Evolutionary conservation across 129 eudicot genomes (phyloP).

Genomic region (Chrysanthemum lavandulifolium): DNA sequence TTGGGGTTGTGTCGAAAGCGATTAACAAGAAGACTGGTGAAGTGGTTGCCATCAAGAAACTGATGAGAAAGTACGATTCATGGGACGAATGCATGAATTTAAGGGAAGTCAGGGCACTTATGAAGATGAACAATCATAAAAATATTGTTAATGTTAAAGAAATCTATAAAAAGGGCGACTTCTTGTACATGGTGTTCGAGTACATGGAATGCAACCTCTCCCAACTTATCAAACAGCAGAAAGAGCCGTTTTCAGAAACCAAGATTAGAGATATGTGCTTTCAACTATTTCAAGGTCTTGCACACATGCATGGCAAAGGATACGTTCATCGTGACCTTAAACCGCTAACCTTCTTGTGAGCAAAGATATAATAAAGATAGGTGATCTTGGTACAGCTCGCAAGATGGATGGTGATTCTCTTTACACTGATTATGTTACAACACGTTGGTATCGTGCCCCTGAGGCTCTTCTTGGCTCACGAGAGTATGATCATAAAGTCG

Average conservation of each 20-base stretch:
- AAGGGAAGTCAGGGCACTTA: neutral
- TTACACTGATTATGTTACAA: constrained; percentile 2
- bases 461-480: neutral
- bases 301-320: neutral
- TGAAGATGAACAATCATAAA: neutral
- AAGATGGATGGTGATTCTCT: neutral
- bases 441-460: constrained; percentile 13
- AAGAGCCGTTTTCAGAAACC: neutral
- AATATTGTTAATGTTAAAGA: neutral
- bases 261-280: constrained; percentile 8
- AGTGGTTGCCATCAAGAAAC: constrained; percentile 1
- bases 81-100: neutral
- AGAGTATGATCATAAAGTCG: neutral
- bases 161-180: neutral
- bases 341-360: constrained; percentile 3
- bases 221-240: neutral
- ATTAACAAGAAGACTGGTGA: neutral
- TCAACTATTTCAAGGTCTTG: constrained; percentile 19
- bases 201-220: neutral
- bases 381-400: constrained; percentile 19
- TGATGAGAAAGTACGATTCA: neutral
- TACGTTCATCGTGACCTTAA: constrained; percentile 10
- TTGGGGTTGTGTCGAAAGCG: constrained; percentile 2
- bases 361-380: constrained; percentile 9
- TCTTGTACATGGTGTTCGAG: neutral